A percentile compares a stretch with the other conserved stretches of the same genome.
Evolutionary conservation across 768 basidiomycete species (phyloP).

Genomic region (Lepiota venenata): DNA sequence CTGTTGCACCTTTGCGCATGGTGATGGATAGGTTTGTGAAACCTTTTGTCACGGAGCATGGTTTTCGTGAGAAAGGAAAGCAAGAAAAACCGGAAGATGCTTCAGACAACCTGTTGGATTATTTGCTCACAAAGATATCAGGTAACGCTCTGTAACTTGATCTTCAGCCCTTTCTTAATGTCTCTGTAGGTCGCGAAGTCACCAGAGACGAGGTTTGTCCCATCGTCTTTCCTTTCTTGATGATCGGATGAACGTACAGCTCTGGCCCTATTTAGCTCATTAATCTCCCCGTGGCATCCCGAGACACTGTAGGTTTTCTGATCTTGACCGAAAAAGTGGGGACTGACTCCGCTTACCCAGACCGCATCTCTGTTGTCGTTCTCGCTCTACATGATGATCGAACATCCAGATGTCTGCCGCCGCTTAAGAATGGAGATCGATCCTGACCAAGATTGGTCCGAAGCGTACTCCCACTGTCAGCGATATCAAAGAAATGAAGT

Average conservation of each 20-base stretch:
- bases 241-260: too few relatives aligned
- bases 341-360: too few relatives aligned
- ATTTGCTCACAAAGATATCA: constrained; percentile 14
- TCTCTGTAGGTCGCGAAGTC: background rate
- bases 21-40: constrained; percentile 14
- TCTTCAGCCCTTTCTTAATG: background rate
- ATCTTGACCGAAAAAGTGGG: too few relatives aligned
- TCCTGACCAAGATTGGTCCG: background rate
- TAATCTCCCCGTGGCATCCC: background rate
- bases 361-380: background rate
- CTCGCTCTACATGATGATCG: background rate
- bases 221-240: too few relatives aligned
- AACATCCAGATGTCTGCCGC: background rate
- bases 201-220: background rate
- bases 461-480: background rate
- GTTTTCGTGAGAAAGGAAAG: constrained; percentile 7
- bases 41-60: constrained; percentile 16
- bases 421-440: background rate
- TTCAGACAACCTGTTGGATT: constrained; percentile 12
- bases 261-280: background rate
- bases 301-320: background rate
- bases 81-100: background rate
- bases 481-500: background rate
- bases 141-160: background rate
- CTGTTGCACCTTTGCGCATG: constrained; percentile 5